phyloP scores from a whole-genome alignment of 129 eudicot genomes.

The Glebionis coronaria region DNA sequence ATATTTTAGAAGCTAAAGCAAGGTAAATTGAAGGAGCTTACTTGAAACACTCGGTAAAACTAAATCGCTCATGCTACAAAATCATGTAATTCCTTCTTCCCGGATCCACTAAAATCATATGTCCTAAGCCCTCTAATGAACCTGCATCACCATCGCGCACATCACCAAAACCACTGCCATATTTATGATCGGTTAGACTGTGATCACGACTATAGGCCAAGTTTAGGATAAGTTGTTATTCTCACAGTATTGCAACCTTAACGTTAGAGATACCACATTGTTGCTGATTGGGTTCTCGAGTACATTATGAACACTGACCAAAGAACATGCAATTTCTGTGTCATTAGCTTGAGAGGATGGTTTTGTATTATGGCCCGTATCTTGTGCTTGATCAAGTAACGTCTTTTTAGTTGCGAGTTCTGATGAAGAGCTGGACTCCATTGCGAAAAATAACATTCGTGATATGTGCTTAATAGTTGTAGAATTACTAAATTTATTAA shows the following conservation, averaged over 20 bases:
- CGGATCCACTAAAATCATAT: too few species aligned
- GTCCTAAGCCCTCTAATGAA: too few species aligned
- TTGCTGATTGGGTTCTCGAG: background rate
- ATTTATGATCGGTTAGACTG: background rate
- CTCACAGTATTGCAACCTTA: background rate
- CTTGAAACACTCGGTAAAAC: too few species aligned
- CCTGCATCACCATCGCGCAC: too few species aligned
- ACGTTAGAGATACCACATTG: background rate
- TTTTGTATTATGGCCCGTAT: conserved; percentile 9
- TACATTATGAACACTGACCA: background rate
- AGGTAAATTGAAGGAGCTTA: too few species aligned
- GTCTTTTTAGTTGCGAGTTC: conserved; percentile 22
- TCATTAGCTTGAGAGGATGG: background rate
- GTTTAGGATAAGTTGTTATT: background rate
- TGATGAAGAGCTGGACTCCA: conserved; percentile 32
- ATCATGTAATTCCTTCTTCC: too few species aligned
- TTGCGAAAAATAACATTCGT: too few species aligned
- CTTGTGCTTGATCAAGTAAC: conserved; percentile 15
- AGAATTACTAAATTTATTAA: too few species aligned
- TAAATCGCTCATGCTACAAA: too few species aligned
- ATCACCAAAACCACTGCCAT: background rate
- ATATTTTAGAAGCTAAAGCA: too few species aligned
- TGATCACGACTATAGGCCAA: background rate
- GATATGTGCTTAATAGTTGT: too few species aligned
- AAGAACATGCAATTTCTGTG: background rate